Evolutionary conservation across 2,329 filamentous ascomycete genomes (phyloP).

Genomic region (Fusarium compactum): DNA sequence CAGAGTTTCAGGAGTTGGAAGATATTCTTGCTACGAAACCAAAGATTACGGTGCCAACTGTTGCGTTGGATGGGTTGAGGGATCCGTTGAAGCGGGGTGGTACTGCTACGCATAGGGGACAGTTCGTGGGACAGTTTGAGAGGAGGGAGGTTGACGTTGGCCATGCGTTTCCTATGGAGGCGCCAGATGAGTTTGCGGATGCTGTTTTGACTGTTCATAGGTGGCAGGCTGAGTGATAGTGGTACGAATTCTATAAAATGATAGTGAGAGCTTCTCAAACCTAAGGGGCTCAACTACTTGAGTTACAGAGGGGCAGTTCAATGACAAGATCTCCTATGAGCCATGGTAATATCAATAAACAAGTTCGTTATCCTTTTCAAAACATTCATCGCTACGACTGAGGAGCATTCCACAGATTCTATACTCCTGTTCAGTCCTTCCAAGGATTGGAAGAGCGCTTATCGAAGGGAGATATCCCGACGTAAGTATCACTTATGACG

Average conservation of each 20-base stretch:
- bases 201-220: not conserved
- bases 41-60: not conserved
- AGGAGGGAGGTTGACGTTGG: conserved; percentile 11
- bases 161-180: conserved; percentile 19
- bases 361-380: too few species aligned
- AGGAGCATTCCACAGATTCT: too few species aligned
- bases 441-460: too few species aligned
- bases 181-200: not conserved
- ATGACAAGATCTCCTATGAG: too few species aligned
- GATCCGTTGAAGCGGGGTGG: conserved; percentile 12
- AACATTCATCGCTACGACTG: too few species aligned
- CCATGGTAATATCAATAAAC: too few species aligned
- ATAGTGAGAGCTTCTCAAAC: not conserved
- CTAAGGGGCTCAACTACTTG: too few species aligned
- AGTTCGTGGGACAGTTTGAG: not conserved
- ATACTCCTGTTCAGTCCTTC: too few species aligned
- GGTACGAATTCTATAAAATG: not conserved
- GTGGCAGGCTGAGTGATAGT: not conserved
- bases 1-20: not conserved
- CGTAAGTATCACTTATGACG: too few species aligned
- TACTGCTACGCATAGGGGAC: not conserved
- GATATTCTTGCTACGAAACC: conserved; percentile 1
- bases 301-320: too few species aligned
- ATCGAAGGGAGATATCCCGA: too few species aligned
- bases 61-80: not conserved